These are phyloP conservation scores for Sporothrix inflata DNA, from an alignment of 2,329 filamentous ascomycete species.

Conservation along the genomic window DNA sequence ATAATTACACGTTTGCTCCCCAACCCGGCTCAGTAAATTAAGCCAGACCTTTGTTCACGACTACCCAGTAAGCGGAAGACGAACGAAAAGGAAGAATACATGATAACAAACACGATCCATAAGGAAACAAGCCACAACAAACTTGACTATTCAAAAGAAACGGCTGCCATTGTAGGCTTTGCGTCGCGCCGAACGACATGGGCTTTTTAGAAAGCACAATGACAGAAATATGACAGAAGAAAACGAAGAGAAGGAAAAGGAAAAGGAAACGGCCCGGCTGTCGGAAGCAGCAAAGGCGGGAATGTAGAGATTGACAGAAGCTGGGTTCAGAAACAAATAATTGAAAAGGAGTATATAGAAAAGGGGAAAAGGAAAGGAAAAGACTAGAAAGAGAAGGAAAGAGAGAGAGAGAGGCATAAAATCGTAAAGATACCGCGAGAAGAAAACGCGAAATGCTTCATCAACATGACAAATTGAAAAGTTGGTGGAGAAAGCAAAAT, in stretches of 20 bases:
- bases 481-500: background rate
- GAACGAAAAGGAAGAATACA: background rate
- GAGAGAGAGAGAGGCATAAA: constrained; percentile 27
- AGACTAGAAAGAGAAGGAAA: constrained; percentile 10
- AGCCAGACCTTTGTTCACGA: background rate
- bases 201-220: constrained; percentile 16
- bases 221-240: background rate
- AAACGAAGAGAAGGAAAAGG: background rate
- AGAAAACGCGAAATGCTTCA: constrained; percentile 22
- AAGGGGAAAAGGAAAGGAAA: background rate
- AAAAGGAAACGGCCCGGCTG: background rate
- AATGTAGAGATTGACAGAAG: constrained; percentile 5
- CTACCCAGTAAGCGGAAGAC: background rate
- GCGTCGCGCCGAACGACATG: constrained; percentile 15
- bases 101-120: background rate
- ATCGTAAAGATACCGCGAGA: constrained; percentile 26
- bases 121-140: background rate
- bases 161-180: constrained; percentile 16
- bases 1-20: background rate
- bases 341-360: constrained; percentile 12
- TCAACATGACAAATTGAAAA: constrained; percentile 13
- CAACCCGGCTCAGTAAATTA: background rate
- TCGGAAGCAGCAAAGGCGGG: background rate
- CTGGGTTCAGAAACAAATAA: background rate
- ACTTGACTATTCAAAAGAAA: constrained; percentile 22